Evolutionary conservation across 2,329 filamentous ascomycete genomes (phyloP).

Genomic region (Curvularia lunata): DNA sequence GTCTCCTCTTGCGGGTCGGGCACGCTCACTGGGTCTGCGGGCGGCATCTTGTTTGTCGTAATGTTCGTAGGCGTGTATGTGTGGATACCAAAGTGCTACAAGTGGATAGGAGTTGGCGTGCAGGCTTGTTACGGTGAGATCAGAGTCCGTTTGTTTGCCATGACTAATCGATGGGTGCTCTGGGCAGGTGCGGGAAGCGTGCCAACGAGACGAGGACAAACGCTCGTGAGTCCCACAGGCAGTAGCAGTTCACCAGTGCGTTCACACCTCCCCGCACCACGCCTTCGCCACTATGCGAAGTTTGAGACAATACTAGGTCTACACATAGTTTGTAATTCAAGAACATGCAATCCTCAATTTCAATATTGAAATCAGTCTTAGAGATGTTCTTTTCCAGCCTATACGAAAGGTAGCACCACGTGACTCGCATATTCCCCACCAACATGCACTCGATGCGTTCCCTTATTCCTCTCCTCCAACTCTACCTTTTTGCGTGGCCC

Average conservation of each 20-base stretch:
- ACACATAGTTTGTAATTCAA: neutral
- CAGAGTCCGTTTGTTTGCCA: neutral
- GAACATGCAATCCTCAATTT: no score
- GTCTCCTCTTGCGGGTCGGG: neutral
- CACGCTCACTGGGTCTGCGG: neutral
- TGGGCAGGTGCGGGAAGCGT: neutral
- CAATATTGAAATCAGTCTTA: neutral
- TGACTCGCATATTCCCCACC: slow-evolving; percentile 15
- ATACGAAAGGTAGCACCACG: slow-evolving; percentile 13
- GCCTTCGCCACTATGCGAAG: neutral
- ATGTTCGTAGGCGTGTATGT: neutral
- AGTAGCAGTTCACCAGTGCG: neutral
- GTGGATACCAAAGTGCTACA: neutral
- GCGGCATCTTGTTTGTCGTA: neutral
- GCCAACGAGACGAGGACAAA: neutral
- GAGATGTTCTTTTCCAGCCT: neutral
- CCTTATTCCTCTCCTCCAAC: slow-evolving; percentile 17
- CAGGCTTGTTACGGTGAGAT: neutral
- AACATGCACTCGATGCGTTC: slow-evolving; percentile 16
- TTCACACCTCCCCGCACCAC: neutral
- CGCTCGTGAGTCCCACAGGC: neutral
- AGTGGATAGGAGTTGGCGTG: neutral
- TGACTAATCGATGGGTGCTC: neutral
- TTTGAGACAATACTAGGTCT: neutral
- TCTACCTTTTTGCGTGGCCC: slow-evolving; percentile 6